Evolutionary conservation across 352 stramenopile genomes (phyloP), one percentile per base, ranked within the genome.

Genomic region (Pythium chondricola): DNA sequence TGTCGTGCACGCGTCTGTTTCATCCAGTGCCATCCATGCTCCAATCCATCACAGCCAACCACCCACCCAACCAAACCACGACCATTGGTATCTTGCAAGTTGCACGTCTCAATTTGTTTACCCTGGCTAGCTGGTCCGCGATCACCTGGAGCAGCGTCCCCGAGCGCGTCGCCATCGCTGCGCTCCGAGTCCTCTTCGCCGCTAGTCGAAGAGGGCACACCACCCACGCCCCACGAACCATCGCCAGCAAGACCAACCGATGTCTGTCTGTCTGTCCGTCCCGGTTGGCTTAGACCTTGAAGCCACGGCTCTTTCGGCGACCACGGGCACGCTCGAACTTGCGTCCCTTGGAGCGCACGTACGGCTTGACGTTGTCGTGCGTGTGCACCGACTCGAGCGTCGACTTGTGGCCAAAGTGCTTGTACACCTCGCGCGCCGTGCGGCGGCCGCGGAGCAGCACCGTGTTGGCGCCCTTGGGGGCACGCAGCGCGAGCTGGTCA

Each of bases 311-410:
- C 69, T 93, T 93, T 94, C 97, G 95, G 77, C 97, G 95, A 90
- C 96, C 96, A 98, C 97, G 96, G 61, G 97, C 97, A 56, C 85
- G 95, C 82, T 99, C 97, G 83, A 99, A 99, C 83, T 99, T 99
- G 81, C 97, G 89, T 69, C 97, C 97, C 71, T 98, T 99, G 62
- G 81, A 96, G 71, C 96, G 95, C 52, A 99, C 95, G 73, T 98
- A 98, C 43, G 97, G 97, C 87, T 99, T 99, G 83, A 98, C 96
- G 70, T 85, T 71, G 83, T 97, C 83, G 88, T 99, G 96, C 26
- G 96, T 98, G 85, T 99, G 93, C 51, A 97, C 88, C 67, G 97
- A 98, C 76, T 95, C 96, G 71, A 98, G 89, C 30, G 90, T 96
- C 58, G 91, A 97, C 57, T 85, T 85, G 82, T 99, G 96, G 71